Evolutionary conservation across 805 yeast genomes (phyloP).

Genomic region (Hanseniaspora pseudoguilliermondii): DNA sequence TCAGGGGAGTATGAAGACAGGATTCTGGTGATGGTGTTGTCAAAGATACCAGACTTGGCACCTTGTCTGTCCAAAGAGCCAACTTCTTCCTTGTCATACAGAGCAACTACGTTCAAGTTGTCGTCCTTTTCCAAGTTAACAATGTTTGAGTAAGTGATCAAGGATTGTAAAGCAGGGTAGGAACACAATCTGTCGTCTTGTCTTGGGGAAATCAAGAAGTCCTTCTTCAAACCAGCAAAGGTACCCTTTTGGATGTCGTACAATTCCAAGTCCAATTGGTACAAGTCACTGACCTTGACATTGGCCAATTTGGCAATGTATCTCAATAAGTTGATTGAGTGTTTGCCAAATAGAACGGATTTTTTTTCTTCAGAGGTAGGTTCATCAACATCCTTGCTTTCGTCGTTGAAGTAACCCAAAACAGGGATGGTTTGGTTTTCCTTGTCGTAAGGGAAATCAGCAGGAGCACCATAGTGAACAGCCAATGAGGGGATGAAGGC

Average conservation of each 20-base stretch:
- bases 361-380: slow-evolving; percentile 48
- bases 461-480: slow-evolving; percentile 68
- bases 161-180: slow-evolving; percentile 52
- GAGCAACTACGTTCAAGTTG: slow-evolving; percentile 45
- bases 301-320: slow-evolving; percentile 51
- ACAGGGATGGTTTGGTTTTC: slow-evolving; percentile 74
- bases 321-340: slow-evolving; percentile 53
- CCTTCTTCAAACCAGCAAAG: slow-evolving; percentile 64
- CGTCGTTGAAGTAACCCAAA: slow-evolving; percentile 40
- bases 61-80: slow-evolving; percentile 75
- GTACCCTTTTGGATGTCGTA: slow-evolving; percentile 72
- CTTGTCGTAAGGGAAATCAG: slow-evolving; percentile 57
- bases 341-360: slow-evolving; percentile 58
- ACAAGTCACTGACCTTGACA: slow-evolving; percentile 46
- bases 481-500: slow-evolving; percentile 79
- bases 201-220: slow-evolving; percentile 70
- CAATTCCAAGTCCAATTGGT: slow-evolving; percentile 63
- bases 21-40: slow-evolving; percentile 48
- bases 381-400: slow-evolving; percentile 23
- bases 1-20: slow-evolving; percentile 25
- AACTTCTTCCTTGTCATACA: slow-evolving; percentile 72
- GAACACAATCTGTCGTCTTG: slow-evolving; percentile 77
- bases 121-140: slow-evolving; percentile 31
- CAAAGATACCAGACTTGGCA: slow-evolving; percentile 64
- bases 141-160: slow-evolving; percentile 35